A percentile compares a stretch with the other conserved stretches of the same genome.
phyloP scores from a whole-genome alignment of 805 yeast genomes.

The Kuraishia molischiana region DNA sequence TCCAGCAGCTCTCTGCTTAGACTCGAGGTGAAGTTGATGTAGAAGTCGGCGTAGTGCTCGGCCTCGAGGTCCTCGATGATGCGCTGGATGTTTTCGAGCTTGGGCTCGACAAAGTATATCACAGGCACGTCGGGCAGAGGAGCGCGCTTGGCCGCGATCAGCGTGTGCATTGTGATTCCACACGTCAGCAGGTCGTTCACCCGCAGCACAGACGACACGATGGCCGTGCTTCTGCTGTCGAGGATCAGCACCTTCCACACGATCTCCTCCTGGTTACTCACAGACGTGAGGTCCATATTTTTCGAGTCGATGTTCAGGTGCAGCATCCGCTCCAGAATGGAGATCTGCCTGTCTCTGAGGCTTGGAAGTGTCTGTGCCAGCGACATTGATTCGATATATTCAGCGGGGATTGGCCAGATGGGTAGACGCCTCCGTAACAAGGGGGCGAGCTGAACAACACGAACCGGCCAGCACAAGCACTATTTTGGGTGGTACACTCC shows the following conservation, averaged over 20 bases:
- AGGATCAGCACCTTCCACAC: conserved; percentile 88
- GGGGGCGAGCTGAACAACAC: too few relatives aligned
- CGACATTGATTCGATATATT: too few relatives aligned
- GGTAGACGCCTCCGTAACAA: too few relatives aligned
- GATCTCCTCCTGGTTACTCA: conserved; percentile 53
- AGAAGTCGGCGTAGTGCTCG: conserved; percentile 71
- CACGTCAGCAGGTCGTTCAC: conserved; percentile 84
- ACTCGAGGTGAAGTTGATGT: conserved; percentile 80
- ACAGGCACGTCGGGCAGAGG: conserved; percentile 92
- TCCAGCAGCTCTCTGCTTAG: conserved; percentile 74
- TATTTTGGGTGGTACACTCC: too few relatives aligned
- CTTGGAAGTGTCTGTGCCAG: conserved; percentile 11
- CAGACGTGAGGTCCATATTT: conserved; percentile 39
- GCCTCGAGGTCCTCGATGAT: conserved; percentile 65
- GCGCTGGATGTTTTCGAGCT: conserved; percentile 57
- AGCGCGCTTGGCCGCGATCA: conserved; percentile 64
- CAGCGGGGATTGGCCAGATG: too few relatives aligned
- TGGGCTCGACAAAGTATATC: conserved; percentile 85
- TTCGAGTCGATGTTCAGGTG: conserved; percentile 62
- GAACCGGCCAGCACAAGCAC: too few relatives aligned
- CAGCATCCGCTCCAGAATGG: conserved; percentile 71
- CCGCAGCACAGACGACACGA: conserved; percentile 83
- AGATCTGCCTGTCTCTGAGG: conserved; percentile 33
- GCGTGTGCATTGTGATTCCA: conserved; percentile 86
- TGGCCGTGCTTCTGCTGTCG: conserved; percentile 73